phyloP scores from a whole-genome alignment of 495 filamentous ascomycete genomes.

The Penicillium verhagenii region DNA sequence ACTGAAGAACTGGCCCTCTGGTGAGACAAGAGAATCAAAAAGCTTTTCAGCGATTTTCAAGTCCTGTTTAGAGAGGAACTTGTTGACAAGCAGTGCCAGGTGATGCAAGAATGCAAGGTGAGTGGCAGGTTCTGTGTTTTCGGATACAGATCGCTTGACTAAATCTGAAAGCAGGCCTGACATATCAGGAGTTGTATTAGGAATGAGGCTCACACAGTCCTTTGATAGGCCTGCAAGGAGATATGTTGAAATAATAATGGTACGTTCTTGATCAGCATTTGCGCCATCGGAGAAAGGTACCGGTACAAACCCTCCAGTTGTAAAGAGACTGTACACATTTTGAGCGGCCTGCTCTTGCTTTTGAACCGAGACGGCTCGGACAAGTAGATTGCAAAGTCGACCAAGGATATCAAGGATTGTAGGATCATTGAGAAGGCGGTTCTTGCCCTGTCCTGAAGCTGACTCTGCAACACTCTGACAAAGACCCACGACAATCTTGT shows the following conservation, averaged over 20 bases:
- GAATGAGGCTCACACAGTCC: constrained; percentile 29
- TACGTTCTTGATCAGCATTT: constrained; percentile 39
- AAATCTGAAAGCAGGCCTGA: constrained; percentile 41
- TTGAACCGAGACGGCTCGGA: constrained; percentile 50
- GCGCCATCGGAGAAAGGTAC: constrained; percentile 39
- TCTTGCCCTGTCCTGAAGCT: constrained; percentile 36
- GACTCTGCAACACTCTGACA: constrained; percentile 45
- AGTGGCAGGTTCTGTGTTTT: constrained; percentile 35
- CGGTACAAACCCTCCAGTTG: constrained; percentile 33
- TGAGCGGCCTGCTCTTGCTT: constrained; percentile 55
- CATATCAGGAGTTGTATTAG: constrained; percentile 35
- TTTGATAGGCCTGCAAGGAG: constrained; percentile 58
- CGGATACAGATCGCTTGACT: constrained; percentile 32
- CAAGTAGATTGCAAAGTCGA: constrained; percentile 60
- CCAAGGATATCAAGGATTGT: constrained; percentile 61
- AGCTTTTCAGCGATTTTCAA: constrained; percentile 32
- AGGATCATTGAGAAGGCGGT: constrained; percentile 51
- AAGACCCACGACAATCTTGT: constrained; percentile 57
- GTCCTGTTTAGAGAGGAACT: constrained; percentile 55
- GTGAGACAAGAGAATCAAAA: constrained; percentile 36
- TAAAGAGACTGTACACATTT: constrained; percentile 59
- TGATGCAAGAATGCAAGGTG: constrained; percentile 58
- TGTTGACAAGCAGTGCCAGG: constrained; percentile 63
- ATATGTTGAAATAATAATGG: constrained; percentile 61
- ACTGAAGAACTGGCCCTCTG: constrained; percentile 16